Evolutionary conservation across 495 filamentous ascomycete genomes (phyloP).

Genomic region (Aspergillus heteromorphus): DNA sequence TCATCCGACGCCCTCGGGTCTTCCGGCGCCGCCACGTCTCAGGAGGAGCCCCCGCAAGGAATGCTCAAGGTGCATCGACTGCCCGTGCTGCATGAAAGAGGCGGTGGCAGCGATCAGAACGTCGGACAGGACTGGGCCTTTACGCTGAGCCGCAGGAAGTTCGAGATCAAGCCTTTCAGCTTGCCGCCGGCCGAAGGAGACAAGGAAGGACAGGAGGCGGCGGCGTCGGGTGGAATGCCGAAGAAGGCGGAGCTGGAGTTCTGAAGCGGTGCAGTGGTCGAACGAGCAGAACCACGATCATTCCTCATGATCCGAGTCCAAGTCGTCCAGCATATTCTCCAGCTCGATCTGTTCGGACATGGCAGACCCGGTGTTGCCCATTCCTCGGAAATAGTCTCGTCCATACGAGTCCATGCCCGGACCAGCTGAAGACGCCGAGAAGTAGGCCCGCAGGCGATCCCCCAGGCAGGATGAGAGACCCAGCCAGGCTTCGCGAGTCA

Average conservation of each 20-base stretch:
- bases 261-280: constrained; percentile 24
- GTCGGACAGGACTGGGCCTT: constrained; percentile 85
- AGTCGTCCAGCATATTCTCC: constrained; percentile 52
- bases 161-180: constrained; percentile 84
- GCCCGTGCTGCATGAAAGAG: constrained; percentile 81
- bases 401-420: constrained; percentile 45
- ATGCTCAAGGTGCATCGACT: constrained; percentile 76
- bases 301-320: constrained; percentile 41
- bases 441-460: constrained; percentile 43
- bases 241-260: constrained; percentile 72
- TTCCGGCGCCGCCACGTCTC: constrained; percentile 44
- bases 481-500: constrained; percentile 44
- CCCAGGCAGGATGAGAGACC: constrained; percentile 56
- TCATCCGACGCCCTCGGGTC: constrained; percentile 52
- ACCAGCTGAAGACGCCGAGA: constrained; percentile 29
- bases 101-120: constrained; percentile 64
- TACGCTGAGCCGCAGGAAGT: constrained; percentile 72
- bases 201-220: constrained; percentile 58
- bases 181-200: constrained; percentile 85
- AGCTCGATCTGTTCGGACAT: constrained; percentile 61
- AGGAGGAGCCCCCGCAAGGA: constrained; percentile 78
- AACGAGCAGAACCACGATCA: constrained; percentile 14
- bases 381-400: constrained; percentile 49
- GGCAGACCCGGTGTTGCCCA: constrained; percentile 48
- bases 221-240: constrained; percentile 41